These are phyloP conservation scores for Trichoderma pleuroti DNA, from an alignment of 2,329 filamentous ascomycete genomes.

Conservation along the genomic window DNA sequence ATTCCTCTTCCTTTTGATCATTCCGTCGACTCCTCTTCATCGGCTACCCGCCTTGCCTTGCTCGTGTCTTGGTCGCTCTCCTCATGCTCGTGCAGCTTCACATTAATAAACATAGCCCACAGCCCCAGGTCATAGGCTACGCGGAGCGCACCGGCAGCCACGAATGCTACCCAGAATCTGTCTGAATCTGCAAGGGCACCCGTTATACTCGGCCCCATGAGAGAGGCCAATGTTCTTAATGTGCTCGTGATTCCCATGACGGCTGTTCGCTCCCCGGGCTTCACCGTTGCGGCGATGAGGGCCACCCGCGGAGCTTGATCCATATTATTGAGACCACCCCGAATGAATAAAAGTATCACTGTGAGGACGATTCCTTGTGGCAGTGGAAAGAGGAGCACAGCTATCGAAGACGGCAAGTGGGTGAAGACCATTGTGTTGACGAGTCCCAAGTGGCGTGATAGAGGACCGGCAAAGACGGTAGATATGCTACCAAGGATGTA, in stretches of 20 bases:
- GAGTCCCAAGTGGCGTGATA: constrained; percentile 56
- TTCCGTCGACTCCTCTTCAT: constrained; percentile 1
- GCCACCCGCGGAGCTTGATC: constrained; percentile 65
- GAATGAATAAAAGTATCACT: constrained; percentile 54
- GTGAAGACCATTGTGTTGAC: constrained; percentile 65
- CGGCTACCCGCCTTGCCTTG: neutral
- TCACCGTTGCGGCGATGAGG: constrained; percentile 64
- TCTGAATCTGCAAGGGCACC: constrained; percentile 51
- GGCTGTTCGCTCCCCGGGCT: constrained; percentile 61
- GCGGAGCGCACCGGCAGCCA: constrained; percentile 51
- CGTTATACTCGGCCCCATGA: constrained; percentile 51
- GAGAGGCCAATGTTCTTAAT: constrained; percentile 57
- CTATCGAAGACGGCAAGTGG: constrained; percentile 58
- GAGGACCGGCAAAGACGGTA: constrained; percentile 54
- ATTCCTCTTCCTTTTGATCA: neutral
- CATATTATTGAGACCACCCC: constrained; percentile 64
- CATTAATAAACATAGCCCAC: constrained; percentile 57
- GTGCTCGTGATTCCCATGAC: constrained; percentile 67
- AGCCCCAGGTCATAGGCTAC: constrained; percentile 57
- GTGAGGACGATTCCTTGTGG: constrained; percentile 50
- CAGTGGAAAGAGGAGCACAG: constrained; percentile 57
- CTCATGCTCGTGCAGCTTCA: constrained; percentile 49
- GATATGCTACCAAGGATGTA: constrained; percentile 54
- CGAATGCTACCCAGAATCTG: constrained; percentile 60
- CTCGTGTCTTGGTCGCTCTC: neutral